Evolutionary conservation across 805 yeast species (phyloP).

Genomic region (Sugiyamaella qingdaonensis): DNA sequence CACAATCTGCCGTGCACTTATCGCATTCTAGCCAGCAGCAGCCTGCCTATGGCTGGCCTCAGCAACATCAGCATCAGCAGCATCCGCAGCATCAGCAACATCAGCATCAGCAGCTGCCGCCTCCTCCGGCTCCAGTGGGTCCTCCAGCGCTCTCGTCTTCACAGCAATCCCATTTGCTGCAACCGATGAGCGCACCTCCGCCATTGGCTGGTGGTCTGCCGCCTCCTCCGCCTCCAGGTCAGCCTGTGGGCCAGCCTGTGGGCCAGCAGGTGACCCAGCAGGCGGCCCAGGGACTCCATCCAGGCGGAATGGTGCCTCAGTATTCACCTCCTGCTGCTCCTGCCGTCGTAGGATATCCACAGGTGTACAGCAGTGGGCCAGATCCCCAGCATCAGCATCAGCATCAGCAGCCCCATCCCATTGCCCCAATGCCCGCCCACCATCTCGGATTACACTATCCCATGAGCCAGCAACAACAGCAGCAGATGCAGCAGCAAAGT

Average conservation of each 20-base stretch:
- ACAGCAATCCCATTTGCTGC: background rate
- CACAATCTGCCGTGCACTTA: background rate
- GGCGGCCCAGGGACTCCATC: background rate
- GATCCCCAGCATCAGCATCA: conserved; percentile 9
- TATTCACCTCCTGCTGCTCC: background rate
- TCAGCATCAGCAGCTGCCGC: conserved; percentile 7
- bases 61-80: conserved; percentile 2
- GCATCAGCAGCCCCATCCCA: background rate
- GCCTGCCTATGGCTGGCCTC: conserved; percentile 4
- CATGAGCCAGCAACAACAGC: background rate
- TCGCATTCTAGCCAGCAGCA: conserved; percentile 4
- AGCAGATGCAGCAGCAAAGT: background rate
- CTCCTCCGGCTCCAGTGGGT: conserved; percentile 4
- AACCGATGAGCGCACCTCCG: background rate
- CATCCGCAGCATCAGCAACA: conserved; percentile 4
- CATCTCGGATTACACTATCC: background rate
- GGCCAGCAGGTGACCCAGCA: background rate
- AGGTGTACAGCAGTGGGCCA: background rate
- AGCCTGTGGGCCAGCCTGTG: conserved; percentile 2
- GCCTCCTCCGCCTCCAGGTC: conserved; percentile 6
- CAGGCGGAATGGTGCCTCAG: background rate
- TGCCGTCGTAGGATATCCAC: background rate
- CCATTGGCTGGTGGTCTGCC: background rate
- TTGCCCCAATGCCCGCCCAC: background rate
- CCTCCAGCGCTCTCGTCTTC: background rate